Conservation (phyloP, 169 alveolate species). For the Plasmodium adleri region DNA sequence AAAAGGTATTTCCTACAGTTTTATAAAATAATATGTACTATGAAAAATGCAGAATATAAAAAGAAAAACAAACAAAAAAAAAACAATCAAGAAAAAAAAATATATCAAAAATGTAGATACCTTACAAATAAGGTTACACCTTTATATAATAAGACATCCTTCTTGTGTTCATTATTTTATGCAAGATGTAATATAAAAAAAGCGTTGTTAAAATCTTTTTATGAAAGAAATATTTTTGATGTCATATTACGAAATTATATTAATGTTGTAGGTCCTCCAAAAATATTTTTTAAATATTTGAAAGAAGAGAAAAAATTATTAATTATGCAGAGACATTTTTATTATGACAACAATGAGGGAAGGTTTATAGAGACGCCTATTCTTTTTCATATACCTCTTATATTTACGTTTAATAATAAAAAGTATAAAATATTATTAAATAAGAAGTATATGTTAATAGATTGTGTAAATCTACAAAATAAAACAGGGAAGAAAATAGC, state of each 20-base stretch:
- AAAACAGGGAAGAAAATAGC: background rate
- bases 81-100: background rate
- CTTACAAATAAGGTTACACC: too few species aligned
- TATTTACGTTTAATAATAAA: slow-evolving; percentile 23
- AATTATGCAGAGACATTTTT: slow-evolving; percentile 53
- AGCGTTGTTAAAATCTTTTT: too few species aligned
- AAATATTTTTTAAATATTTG: slow-evolving; percentile 47
- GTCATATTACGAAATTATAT: slow-evolving; percentile 22
- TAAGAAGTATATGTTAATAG: slow-evolving; percentile 27
- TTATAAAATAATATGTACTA: background rate
- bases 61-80: background rate
- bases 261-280: slow-evolving; percentile 57
- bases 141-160: too few species aligned
- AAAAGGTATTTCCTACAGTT: background rate
- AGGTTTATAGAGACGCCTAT: slow-evolving; percentile 28
- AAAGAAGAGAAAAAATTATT: slow-evolving; percentile 47
- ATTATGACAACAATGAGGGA: slow-evolving; percentile 58
- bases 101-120: background rate
- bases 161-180: too few species aligned
- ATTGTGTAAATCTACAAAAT: slow-evolving; percentile 6
- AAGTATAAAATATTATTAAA: slow-evolving; percentile 23
- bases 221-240: slow-evolving; percentile 1
- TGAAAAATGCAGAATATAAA: background rate
- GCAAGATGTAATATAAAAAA: too few species aligned
- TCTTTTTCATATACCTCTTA: slow-evolving; percentile 49